Evolutionary conservation across 1,284 basidiomycete species (phyloP), one percentile per base, ranked within the genome.

Genomic region (Farysia itapuensis): DNA sequence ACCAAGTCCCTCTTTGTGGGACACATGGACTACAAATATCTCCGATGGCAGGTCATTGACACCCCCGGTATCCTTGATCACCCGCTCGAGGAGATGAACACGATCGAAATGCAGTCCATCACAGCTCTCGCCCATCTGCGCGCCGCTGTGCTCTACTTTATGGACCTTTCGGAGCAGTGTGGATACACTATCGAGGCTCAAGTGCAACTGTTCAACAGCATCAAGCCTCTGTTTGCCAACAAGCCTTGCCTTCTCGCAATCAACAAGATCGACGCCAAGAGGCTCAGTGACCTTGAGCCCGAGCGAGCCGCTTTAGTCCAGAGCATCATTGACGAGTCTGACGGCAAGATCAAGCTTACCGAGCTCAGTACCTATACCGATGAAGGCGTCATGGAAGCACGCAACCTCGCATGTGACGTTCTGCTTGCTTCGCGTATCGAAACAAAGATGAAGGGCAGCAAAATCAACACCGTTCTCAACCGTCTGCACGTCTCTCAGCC

Each of bases 11-110:
- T 76, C 43, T 76, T 76, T 19, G 74, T 75, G 23, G 74, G 74
- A 31, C 74, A 76, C 44, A 76, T 76, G 74, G 74, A 76, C 50
- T 76, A 76, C 64, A 76, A 75, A 50, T 76, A 76, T 48, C 67
- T 75, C 37, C 70, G 72, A 29, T 75, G 72, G 74, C 74, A 75
- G 43, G 72, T 76, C 34, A 70, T 76, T 35, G 74, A 76, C 48
- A 76, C 74, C 25, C 74, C 74, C 4, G 74, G 74, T 35, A 76
- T 76, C 29, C 52, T 76, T 35, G 74, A 76, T 39, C 74, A 76
- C 40, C 74, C 74, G 3, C 60, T 76, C 32, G 74, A 76, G 47
- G 74, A 76, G 57, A 76, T 76, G 74, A 76, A 76, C 58, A 76
- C 74, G 23, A 76, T 76, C 45, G 74, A 76, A 53, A 76, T 76